phyloP scores from a whole-genome alignment of 2,329 filamentous ascomycete species.

The Phialemonium atrogriseum region DNA sequence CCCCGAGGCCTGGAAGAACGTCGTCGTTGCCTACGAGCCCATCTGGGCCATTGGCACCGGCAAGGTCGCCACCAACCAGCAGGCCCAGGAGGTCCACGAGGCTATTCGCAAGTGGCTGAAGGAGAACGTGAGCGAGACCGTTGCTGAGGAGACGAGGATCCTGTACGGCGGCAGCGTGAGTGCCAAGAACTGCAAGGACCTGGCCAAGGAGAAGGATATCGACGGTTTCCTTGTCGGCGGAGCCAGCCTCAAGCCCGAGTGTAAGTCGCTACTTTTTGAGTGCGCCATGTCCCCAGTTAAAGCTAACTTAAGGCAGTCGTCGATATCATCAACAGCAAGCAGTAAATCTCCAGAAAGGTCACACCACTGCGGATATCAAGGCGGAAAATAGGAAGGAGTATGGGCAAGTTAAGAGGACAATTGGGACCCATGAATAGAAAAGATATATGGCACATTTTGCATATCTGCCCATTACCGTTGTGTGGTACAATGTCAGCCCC shows the following conservation, averaged over 20 bases:
- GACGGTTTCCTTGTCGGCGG: constrained; percentile 97
- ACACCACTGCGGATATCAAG: too few relatives aligned
- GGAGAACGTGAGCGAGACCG: constrained; percentile 64
- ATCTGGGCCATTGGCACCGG: constrained; percentile 96
- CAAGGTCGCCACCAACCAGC: constrained; percentile 80
- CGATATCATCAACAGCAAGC: constrained; percentile 52
- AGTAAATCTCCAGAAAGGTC: constrained; percentile 25
- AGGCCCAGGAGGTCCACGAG: constrained; percentile 90
- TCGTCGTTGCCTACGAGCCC: constrained; percentile 97
- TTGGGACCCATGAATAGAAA: constrained; percentile 12
- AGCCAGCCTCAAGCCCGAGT: constrained; percentile 93
- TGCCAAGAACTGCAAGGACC: constrained; percentile 95
- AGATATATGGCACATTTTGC: too few relatives aligned
- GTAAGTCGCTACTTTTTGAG: constrained; percentile 40
- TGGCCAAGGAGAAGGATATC: constrained; percentile 88
- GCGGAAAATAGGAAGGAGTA: constrained; percentile 6
- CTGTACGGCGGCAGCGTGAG: constrained; percentile 95
- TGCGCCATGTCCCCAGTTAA: neutral
- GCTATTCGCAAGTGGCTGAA: constrained; percentile 86
- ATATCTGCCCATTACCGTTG: too few relatives aligned
- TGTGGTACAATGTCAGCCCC: too few relatives aligned
- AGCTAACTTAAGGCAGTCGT: constrained; percentile 31
- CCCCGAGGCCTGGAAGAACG: constrained; percentile 70
- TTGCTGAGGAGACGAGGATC: constrained; percentile 80
- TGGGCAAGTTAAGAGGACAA: constrained; percentile 10